A percentile compares a stretch with the other conserved stretches of the same genome.
Evolutionary conservation across 495 filamentous ascomycete species (phyloP).

Genomic region (Jackrogersella minutella): DNA sequence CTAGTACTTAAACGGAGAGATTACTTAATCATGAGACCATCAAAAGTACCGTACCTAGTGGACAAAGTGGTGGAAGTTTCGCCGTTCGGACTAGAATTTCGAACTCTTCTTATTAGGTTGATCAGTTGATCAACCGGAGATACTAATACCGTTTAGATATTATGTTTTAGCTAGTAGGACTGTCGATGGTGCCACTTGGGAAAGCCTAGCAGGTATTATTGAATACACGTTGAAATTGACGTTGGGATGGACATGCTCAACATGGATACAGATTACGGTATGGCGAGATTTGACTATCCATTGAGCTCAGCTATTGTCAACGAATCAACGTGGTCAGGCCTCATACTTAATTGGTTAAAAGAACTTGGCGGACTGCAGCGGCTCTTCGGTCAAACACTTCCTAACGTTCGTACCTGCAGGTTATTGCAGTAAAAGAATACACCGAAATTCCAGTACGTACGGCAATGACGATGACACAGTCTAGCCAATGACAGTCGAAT

Average conservation of each 20-base stretch:
- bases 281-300: slow-evolving; percentile 26
- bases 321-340: slow-evolving; percentile 29
- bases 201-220: neutral
- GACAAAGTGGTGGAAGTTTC: neutral
- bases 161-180: slow-evolving; percentile 4
- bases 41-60: too few species aligned
- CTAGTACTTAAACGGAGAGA: too few species aligned
- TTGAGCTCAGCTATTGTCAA: slow-evolving; percentile 27
- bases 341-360: slow-evolving; percentile 25
- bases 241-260: slow-evolving; percentile 35
- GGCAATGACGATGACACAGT: neutral
- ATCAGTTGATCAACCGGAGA: slow-evolving; percentile 10
- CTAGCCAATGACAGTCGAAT: neutral
- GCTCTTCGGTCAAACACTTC: slow-evolving; percentile 32
- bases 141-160: neutral
- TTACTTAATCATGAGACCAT: too few species aligned
- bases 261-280: slow-evolving; percentile 27
- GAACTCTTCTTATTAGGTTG: neutral
- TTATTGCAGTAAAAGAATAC: too few species aligned
- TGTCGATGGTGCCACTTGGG: slow-evolving; percentile 8
- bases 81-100: neutral
- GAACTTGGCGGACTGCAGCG: slow-evolving; percentile 27
- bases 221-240: too few species aligned
- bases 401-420: slow-evolving; percentile 41
- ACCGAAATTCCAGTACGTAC: too few species aligned